A percentile compares a stretch with the other conserved stretches of the same genome.
These are phyloP conservation scores for Nakaseomyces kungkrabaensis DNA, from an alignment of 1,139 yeast genomes.

Conservation along the genomic window DNA sequence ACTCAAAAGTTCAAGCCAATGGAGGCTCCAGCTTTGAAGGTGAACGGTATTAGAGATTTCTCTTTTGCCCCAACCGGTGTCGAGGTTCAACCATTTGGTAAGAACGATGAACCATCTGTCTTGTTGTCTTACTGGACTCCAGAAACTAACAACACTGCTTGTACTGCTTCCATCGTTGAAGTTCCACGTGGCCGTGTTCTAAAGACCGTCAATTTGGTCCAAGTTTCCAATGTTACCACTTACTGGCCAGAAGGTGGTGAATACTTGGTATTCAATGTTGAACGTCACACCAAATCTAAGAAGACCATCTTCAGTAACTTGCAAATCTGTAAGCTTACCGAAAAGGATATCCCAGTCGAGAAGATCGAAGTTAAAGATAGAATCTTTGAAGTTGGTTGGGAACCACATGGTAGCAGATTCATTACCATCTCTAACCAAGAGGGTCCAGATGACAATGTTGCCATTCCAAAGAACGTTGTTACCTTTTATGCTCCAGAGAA, in stretches of 20 bases:
- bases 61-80: constrained; percentile 93
- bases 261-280: constrained; percentile 86
- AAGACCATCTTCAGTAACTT: constrained; percentile 86
- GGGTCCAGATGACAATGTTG: constrained; percentile 51
- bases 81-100: constrained; percentile 46
- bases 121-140: constrained; percentile 95
- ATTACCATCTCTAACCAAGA: constrained; percentile 60
- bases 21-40: constrained; percentile 77
- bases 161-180: constrained; percentile 87
- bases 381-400: constrained; percentile 88
- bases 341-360: constrained; percentile 90
- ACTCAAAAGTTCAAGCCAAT: constrained; percentile 60
- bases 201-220: constrained; percentile 89
- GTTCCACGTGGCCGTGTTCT: constrained; percentile 74
- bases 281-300: constrained; percentile 91
- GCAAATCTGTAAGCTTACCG: constrained; percentile 82
- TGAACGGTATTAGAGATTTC: constrained; percentile 82
- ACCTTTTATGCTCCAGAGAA: constrained; percentile 77
- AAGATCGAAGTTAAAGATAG: constrained; percentile 88
- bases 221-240: constrained; percentile 83
- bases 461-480: constrained; percentile 61
- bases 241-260: constrained; percentile 92
- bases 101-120: constrained; percentile 37
- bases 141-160: constrained; percentile 84
- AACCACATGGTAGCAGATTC: constrained; percentile 84